Conservation (phyloP, 2,329 filamentous ascomycete genomes). For the Talaromyces albobiverticillius region DNA sequence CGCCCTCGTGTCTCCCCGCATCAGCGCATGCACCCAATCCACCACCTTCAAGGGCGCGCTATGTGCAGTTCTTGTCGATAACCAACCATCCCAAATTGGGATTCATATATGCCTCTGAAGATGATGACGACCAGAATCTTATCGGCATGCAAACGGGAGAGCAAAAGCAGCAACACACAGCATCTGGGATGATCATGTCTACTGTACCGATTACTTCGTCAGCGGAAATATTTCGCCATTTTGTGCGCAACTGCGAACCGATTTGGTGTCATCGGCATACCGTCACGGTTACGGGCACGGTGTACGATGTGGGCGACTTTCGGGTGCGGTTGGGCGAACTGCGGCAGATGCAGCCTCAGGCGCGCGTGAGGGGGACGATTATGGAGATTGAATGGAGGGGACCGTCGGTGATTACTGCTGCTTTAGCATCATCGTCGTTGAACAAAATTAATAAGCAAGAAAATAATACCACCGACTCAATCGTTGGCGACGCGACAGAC, state of each 20-base stretch:
- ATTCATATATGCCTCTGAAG: slow-evolving; percentile 40
- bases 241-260: slow-evolving; percentile 39
- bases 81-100: slow-evolving; percentile 39
- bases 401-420: slow-evolving; percentile 30
- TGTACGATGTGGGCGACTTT: slow-evolving; percentile 44
- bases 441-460: background rate
- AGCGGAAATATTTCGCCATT: slow-evolving; percentile 37
- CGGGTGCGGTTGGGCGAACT: slow-evolving; percentile 43
- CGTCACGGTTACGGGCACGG: slow-evolving; percentile 33
- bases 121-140: slow-evolving; percentile 9
- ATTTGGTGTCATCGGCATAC: slow-evolving; percentile 43
- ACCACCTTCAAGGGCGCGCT: slow-evolving; percentile 30
- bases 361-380: slow-evolving; percentile 39
- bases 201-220: slow-evolving; percentile 35
- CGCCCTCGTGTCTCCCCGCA: slow-evolving; percentile 37
- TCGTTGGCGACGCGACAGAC: background rate
- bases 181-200: slow-evolving; percentile 35
- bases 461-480: background rate
- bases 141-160: slow-evolving; percentile 1
- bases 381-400: slow-evolving; percentile 45
- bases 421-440: slow-evolving; percentile 10
- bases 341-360: slow-evolving; percentile 37
- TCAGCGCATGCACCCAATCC: slow-evolving; percentile 28
- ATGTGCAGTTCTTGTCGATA: slow-evolving; percentile 42
- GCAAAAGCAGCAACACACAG: slow-evolving; percentile 1